Evolutionary conservation across 2,329 filamentous ascomycete genomes (phyloP).

Genomic region (Diplodia sapinea): DNA sequence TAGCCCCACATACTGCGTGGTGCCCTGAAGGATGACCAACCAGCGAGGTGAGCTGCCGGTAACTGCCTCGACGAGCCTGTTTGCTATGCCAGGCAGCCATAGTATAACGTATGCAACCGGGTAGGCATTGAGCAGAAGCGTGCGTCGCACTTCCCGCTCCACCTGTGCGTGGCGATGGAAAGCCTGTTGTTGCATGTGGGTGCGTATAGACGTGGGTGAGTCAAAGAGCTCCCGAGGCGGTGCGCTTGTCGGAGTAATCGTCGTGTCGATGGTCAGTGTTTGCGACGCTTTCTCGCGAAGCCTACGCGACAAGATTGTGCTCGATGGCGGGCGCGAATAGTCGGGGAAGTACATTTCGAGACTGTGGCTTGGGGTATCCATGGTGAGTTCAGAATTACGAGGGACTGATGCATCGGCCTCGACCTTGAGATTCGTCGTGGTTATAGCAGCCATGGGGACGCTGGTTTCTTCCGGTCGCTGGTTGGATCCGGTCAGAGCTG

Average conservation of each 20-base stretch:
- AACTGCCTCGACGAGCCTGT: conserved; percentile 36
- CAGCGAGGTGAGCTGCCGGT: conserved; percentile 31
- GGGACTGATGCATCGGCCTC: background rate
- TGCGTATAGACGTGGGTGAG: conserved; percentile 21
- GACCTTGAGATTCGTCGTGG: background rate
- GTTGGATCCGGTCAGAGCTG: background rate
- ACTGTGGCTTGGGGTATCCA: conserved; percentile 1
- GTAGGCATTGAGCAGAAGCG: conserved; percentile 45
- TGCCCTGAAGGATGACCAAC: conserved; percentile 34
- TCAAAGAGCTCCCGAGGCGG: conserved; percentile 19
- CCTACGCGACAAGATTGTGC: background rate
- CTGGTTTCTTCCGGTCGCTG: background rate
- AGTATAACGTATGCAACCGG: conserved; percentile 44
- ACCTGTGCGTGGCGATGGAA: conserved; percentile 32
- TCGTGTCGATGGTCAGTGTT: conserved; percentile 19
- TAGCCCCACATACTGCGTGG: conserved; percentile 37
- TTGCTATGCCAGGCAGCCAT: conserved; percentile 43
- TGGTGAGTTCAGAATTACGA: background rate
- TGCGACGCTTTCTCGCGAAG: conserved; percentile 24
- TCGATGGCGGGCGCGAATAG: conserved; percentile 1
- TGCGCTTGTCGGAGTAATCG: background rate
- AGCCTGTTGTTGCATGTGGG: conserved; percentile 18
- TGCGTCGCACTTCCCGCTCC: conserved; percentile 38
- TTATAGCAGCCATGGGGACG: background rate
- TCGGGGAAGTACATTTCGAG: background rate